Conservation (phyloP, 1,139 yeast genomes). For the Geotrichum reessii region DNA sequence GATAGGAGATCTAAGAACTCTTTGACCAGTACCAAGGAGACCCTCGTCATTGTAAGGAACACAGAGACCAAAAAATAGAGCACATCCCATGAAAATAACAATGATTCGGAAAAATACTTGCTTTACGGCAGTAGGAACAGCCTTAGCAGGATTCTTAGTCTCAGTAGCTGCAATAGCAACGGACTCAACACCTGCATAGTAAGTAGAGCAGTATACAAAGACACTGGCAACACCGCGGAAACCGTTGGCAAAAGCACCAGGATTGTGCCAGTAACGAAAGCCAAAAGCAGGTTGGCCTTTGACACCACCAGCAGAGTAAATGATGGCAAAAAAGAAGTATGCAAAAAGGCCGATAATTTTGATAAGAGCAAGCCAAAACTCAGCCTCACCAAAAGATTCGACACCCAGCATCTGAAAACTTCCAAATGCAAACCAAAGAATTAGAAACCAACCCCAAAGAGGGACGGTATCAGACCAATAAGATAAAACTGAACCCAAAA, state of each 20-base stretch:
- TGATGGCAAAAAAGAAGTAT: slow-evolving; percentile 52
- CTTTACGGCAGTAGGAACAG: slow-evolving; percentile 80
- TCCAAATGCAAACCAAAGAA: slow-evolving; percentile 51
- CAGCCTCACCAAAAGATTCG: slow-evolving; percentile 59
- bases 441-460: slow-evolving; percentile 50
- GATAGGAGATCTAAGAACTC: slow-evolving; percentile 62
- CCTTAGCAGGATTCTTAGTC: slow-evolving; percentile 69
- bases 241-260: slow-evolving; percentile 69
- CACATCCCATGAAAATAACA: slow-evolving; percentile 71
- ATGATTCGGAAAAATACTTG: slow-evolving; percentile 77
- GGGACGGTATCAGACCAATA: slow-evolving; percentile 61
- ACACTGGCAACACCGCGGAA: slow-evolving; percentile 65
- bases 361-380: slow-evolving; percentile 56
- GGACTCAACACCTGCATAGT: slow-evolving; percentile 75
- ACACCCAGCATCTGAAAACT: slow-evolving; percentile 55
- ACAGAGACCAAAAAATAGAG: slow-evolving; percentile 74
- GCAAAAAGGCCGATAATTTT: slow-evolving; percentile 53
- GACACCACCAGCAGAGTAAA: slow-evolving; percentile 62
- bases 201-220: slow-evolving; percentile 61
- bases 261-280: slow-evolving; percentile 77
- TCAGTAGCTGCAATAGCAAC: slow-evolving; percentile 91
- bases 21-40: slow-evolving; percentile 35
- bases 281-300: slow-evolving; percentile 34
- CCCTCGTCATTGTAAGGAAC: slow-evolving; percentile 70
- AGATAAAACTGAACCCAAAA: slow-evolving; percentile 48